Base-by-base conservation (phyloP, 768 basidiomycete species). In the Pilatotrama ljubarskyi region DNA sequence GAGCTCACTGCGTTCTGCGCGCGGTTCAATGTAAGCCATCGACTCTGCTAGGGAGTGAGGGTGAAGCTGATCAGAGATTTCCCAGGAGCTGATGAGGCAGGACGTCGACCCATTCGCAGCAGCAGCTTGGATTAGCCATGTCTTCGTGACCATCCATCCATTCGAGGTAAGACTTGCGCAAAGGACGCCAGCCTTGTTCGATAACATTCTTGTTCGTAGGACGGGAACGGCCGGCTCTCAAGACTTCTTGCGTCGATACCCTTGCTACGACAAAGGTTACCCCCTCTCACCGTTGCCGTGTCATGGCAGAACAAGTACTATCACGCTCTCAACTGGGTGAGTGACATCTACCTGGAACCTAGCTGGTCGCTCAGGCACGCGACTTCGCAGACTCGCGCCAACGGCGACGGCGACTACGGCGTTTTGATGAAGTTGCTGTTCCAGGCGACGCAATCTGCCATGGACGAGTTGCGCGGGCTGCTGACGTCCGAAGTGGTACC, bases 71-170 rank as follows among this genome's bases (percentile, higher is more conserved):
- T 11, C 22, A 5, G 13, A 3, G 22, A 14, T 6, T 24, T 25
- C 20, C 9, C 29, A 55, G 53, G 61, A 59, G 17, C 7, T 51
- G 15, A 44, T 59, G 50, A 51, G 50, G 40, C 49, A 44, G 32
- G 51, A 62, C 36, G 36, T 57, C 1, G 54, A 55, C 24, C 61
- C 61, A 9, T 62, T 62, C 50, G 61, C 55, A 4, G 55, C 55
- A 6, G 54, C 61, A 1, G 61, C 61, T 3, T 62, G 61, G 61
- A 62, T 62, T 22, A 62, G 61, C 50, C 55, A 62, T 25, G 61
- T 62, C 29, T 62, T 62, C n/a, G 51, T 62, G 17, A 56, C 54
- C 8, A 51, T 62, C 14, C 61, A 62, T 32, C 61, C 61, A 10
- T 62, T 62, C 50, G 55, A 62, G 61, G 61, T 57, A 50, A 22